phyloP scores from a whole-genome alignment of 2,329 filamentous ascomycete genomes.

The Xylaria sp. region DNA sequence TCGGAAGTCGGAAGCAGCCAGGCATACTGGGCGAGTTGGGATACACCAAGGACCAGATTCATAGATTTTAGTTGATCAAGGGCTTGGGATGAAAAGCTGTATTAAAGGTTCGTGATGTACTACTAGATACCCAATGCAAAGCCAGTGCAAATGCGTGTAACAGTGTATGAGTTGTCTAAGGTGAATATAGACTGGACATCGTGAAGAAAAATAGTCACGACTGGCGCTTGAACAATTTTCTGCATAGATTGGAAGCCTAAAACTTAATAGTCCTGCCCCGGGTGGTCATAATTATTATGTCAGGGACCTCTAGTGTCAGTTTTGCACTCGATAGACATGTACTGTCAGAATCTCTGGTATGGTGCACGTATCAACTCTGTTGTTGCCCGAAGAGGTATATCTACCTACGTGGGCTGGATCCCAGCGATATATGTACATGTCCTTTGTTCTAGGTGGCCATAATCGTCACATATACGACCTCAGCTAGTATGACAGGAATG shows the following conservation, averaged over 20 bases:
- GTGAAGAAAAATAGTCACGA: background rate
- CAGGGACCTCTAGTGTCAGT: background rate
- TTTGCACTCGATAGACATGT: no score
- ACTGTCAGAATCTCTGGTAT: no score
- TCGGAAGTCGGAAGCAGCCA: slow-evolving; percentile 55
- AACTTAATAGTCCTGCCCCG: background rate
- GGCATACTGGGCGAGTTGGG: slow-evolving; percentile 68
- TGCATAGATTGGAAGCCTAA: background rate
- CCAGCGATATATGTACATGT: no score
- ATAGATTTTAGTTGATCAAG: slow-evolving; percentile 60
- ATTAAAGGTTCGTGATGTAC: background rate
- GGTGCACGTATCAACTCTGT: no score
- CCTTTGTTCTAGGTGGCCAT: no score
- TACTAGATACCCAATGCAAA: slow-evolving; percentile 22
- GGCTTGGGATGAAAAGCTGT: background rate
- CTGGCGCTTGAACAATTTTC: background rate
- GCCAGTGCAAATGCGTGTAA: background rate
- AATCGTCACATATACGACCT: no score
- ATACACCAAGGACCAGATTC: slow-evolving; percentile 65
- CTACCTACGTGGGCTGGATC: no score
- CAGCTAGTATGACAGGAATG: background rate
- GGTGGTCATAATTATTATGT: background rate
- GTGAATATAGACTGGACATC: background rate
- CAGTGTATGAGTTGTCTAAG: background rate
- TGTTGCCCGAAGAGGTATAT: no score